These are phyloP conservation scores for Ganoderma leucocontextum DNA, from an alignment of 1,284 basidiomycete genomes.

Conservation along the genomic window DNA sequence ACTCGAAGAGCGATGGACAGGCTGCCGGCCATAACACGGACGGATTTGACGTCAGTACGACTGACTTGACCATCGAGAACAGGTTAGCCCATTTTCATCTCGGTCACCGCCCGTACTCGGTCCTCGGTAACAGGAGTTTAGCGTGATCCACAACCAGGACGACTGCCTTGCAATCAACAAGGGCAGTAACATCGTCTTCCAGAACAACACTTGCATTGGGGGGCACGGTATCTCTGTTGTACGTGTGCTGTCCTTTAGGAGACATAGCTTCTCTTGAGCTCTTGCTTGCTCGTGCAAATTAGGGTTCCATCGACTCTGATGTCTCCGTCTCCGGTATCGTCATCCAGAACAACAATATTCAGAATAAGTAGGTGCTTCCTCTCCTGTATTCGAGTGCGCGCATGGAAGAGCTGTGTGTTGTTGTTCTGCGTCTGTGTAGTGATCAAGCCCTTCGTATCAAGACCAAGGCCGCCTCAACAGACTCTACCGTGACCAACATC, in stretches of 20 bases:
- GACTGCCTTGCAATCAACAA: slow-evolving; percentile 71
- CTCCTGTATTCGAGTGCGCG: not conserved
- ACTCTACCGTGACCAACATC: slow-evolving; percentile 46
- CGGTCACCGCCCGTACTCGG: too few species aligned
- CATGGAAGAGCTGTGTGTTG: not conserved
- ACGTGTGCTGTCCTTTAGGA: not conserved
- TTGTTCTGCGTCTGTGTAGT: slow-evolving; percentile 26
- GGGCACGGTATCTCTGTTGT: slow-evolving; percentile 69
- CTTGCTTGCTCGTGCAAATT: not conserved
- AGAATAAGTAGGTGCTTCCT: slow-evolving; percentile 37
- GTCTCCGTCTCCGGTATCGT: slow-evolving; percentile 55
- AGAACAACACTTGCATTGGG: slow-evolving; percentile 58
- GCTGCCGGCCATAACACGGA: slow-evolving; percentile 56
- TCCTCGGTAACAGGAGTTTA: not conserved
- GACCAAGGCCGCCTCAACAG: slow-evolving; percentile 45
- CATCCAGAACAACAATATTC: slow-evolving; percentile 55
- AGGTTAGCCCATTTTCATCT: slow-evolving; percentile 24
- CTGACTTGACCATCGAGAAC: slow-evolving; percentile 53
- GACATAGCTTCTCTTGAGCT: not conserved
- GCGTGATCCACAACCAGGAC: slow-evolving; percentile 52
- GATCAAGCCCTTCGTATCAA: slow-evolving; percentile 54
- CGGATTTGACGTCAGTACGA: slow-evolving; percentile 58
- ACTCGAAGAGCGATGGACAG: slow-evolving; percentile 52
- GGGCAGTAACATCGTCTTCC: slow-evolving; percentile 63
- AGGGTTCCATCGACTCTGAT: slow-evolving; percentile 59